Base-by-base conservation (phyloP, 768 basidiomycete species). In the Cubamyces lactineus region DNA sequence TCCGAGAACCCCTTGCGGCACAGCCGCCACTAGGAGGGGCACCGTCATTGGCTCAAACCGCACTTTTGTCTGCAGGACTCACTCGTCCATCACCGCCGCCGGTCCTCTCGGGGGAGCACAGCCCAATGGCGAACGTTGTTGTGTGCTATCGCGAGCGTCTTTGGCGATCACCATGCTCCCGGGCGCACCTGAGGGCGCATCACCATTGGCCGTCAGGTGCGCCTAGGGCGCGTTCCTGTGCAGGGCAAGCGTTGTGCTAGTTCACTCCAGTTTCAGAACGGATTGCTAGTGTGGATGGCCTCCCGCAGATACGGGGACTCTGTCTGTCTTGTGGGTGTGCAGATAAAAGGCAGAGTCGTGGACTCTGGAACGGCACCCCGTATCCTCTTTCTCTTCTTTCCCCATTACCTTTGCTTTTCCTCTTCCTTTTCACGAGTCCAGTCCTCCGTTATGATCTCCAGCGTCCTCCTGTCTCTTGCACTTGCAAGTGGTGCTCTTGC, bases 361-460 rank as follows among this genome's bases (percentile, higher is more conserved):
- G 7, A 46, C 28, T 26, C 23, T 11, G 26, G 17, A 34, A n/a
- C 21, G 16, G 47, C 58, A 60, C 49, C 53, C 57, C 57, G 58
- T 58, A 49, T 59, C 58, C 39, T 40, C 11, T 40, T 53, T 43
- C 48, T 21, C 26, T 51, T 57, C 47, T 57, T 41, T 34, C 54
- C 43, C 38, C 39, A 26, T 34, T 21, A 39, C 58, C n/a, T 40
- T n/a, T 30, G 49, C 47, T 55, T 30, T 21, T 45, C 23, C 41
- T 55, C 11, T 41, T 51, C n/a, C 19, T 30, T 38, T 46, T 46
- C 42, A 46, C 41, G 40, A 53, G 24, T 28, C 53, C 43, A 13
- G 34, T 47, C 59, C 21, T 58, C 38, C 21, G 53, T 46, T 23
- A 72, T 70, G 71, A 45, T 60, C 49, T 64, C 67, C 46, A 51